Evolutionary conservation across 768 basidiomycete species (phyloP).

Genomic region (Phaeotremella skinneri): DNA sequence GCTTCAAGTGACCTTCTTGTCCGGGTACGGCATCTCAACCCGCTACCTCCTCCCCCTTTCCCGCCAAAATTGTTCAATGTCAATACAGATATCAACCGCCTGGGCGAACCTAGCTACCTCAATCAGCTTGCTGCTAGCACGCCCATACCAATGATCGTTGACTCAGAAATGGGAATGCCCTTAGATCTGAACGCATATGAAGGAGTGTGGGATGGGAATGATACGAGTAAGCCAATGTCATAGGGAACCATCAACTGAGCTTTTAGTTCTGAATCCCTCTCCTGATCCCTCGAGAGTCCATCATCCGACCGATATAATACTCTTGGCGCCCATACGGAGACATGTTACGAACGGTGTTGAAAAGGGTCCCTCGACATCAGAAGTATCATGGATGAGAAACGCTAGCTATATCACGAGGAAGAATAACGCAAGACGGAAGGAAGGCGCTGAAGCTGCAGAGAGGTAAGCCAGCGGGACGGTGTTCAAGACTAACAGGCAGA

Average conservation of each 20-base stretch:
- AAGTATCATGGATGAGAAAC: constrained; percentile 88
- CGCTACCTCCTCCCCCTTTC: constrained; percentile 91
- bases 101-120: constrained; percentile 80
- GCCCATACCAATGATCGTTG: constrained; percentile 90
- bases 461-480: constrained; percentile 13
- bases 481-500: constrained; percentile 12
- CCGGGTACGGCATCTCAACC: constrained; percentile 88
- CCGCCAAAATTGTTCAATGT: constrained; percentile 92
- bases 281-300: constrained; percentile 56
- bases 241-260: constrained; percentile 1
- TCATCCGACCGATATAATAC: constrained; percentile 52
- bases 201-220: constrained; percentile 77
- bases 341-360: constrained; percentile 49
- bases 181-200: constrained; percentile 80
- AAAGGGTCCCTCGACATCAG: constrained; percentile 52
- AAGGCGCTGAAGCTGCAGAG: constrained; percentile 18
- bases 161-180: constrained; percentile 96
- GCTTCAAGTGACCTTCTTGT: constrained; percentile 68
- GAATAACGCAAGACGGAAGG: constrained; percentile 24
- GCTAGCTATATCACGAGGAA: constrained; percentile 70
- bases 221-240: constrained; percentile 53
- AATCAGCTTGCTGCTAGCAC: constrained; percentile 74
- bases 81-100: constrained; percentile 82
- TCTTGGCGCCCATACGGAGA: constrained; percentile 62
- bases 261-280: constrained; percentile 67